Evolutionary conservation across 768 basidiomycete species (phyloP), one percentile per base, ranked within the genome.

Genomic region (Hygrophoropsis aurantiaca): DNA sequence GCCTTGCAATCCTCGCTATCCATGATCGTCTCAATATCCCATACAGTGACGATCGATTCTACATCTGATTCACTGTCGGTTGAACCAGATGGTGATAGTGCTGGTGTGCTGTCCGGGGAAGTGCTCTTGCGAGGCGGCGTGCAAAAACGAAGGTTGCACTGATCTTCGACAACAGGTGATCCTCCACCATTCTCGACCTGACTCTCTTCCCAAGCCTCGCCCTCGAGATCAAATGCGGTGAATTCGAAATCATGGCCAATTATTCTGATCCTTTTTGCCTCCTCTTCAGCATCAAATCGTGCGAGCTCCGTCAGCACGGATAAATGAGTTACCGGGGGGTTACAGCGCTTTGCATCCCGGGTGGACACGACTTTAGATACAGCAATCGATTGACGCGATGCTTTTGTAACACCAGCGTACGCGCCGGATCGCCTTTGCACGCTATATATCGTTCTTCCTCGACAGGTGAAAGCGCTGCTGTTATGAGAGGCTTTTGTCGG

Each of bases 371-470:
- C n/a, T n/a, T n/a, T n/a, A n/a, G n/a, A n/a, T n/a, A n/a, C n/a
- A n/a, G n/a, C n/a, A n/a, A n/a, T n/a, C n/a, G n/a, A 13, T 30
- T 13, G 27, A 7, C 27, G 27, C 13, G 27, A 30, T 30, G 27
- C 27, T 30, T 30, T 13, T 6, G 13, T 13, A 13, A 30, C 13
- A 13, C 6, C 6, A 13, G 35, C 33, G 13, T 30, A 18, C 16
- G 37, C 7, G 16, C 30, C 9, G 1, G 40, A 43, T 6, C 24
- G 25, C 26, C 7, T n/a, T 1, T 47, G 32, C 9, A 52, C 46
- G 27, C 58, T 55, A 52, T 68, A 68, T 39, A 66, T 68, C 27
- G 64, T 68, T 42, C 64, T 45, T 9, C 66, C 64, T 10, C 44
- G 64, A 23, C 46, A 41, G 0, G 41, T 44, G 11, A 65, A 53